Conservation (phyloP, 208 protist species). For the Lotmaria passim region DNA sequence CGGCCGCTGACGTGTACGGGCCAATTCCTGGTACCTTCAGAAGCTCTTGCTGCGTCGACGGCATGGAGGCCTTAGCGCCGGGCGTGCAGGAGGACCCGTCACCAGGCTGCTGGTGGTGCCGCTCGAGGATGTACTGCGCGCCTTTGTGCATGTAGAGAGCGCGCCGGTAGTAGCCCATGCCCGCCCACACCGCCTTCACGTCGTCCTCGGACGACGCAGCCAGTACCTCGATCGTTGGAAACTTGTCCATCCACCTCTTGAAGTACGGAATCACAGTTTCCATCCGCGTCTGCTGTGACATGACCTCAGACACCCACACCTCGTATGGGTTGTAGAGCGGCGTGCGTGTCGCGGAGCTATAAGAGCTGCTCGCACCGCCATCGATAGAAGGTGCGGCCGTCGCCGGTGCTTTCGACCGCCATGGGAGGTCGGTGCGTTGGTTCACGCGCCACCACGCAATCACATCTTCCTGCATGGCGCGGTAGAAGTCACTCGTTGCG, state of each 20-base stretch:
- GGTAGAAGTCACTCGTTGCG: conserved; percentile 32
- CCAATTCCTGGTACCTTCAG: conserved; percentile 91
- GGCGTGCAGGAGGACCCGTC: neutral
- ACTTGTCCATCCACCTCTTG: conserved; percentile 83
- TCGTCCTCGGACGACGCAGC: conserved; percentile 82
- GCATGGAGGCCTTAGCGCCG: conserved; percentile 23
- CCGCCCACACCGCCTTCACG: conserved; percentile 88
- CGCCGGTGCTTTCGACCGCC: conserved; percentile 9
- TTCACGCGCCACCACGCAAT: conserved; percentile 44
- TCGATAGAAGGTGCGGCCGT: neutral
- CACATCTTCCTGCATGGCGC: conserved; percentile 33
- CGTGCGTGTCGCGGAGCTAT: neutral
- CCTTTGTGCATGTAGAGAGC: conserved; percentile 87
- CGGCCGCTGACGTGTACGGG: conserved; percentile 93
- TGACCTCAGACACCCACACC: conserved; percentile 95
- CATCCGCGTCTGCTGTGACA: conserved; percentile 96
- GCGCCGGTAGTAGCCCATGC: conserved; percentile 95
- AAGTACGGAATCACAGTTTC: conserved; percentile 93
- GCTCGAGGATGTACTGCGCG: conserved; percentile 78
- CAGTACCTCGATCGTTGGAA: conserved; percentile 82
- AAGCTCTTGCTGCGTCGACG: conserved; percentile 45
- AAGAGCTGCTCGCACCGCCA: conserved; percentile 7
- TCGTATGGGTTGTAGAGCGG: conserved; percentile 71
- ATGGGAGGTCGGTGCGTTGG: conserved; percentile 44
- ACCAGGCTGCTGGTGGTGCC: conserved; percentile 25